Conservation (phyloP, 306 rosid genomes). For the Cajanus cajan region DNA sequence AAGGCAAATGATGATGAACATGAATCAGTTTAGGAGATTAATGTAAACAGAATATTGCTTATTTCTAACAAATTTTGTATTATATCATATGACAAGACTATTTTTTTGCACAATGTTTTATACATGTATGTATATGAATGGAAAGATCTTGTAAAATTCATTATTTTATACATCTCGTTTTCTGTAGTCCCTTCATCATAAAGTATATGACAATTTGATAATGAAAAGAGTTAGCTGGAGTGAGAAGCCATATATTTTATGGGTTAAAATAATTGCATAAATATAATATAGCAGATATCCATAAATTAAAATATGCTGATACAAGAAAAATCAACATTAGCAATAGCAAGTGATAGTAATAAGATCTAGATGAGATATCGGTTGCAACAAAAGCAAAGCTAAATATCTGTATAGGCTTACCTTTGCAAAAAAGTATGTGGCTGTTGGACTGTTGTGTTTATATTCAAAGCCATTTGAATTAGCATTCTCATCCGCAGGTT, state of each 20-base stretch:
- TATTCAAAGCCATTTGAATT: conserved; percentile 42
- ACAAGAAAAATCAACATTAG: not conserved
- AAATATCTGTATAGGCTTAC: conserved; percentile 40
- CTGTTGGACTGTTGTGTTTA: conserved; percentile 42
- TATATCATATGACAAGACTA: not conserved
- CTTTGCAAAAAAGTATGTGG: conserved; percentile 59
- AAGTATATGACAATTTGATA: not conserved
- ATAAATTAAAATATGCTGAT: not conserved
- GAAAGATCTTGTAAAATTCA: not conserved
- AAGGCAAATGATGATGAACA: conserved; percentile 24
- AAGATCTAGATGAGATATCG: conserved; percentile 2
- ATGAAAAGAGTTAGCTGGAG: not conserved
- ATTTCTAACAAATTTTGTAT: conserved; percentile 3
- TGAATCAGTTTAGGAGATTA: conserved; percentile 12
- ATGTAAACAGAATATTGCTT: not conserved
- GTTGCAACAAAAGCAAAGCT: conserved; percentile 11
- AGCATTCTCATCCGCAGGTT: conserved; percentile 40
- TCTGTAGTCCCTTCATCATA: not conserved
- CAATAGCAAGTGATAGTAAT: not conserved
- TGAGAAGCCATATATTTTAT: not conserved
- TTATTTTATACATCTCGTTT: not conserved
- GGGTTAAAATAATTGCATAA: not conserved
- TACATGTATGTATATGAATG: not conserved
- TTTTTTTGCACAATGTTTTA: not conserved
- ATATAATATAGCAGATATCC: not conserved